Percentiles rank a stretch among this genome's conserved stretches.
phyloP scores from a whole-genome alignment of 257 asterid genomes.

The Gynochthodes officinalis region DNA sequence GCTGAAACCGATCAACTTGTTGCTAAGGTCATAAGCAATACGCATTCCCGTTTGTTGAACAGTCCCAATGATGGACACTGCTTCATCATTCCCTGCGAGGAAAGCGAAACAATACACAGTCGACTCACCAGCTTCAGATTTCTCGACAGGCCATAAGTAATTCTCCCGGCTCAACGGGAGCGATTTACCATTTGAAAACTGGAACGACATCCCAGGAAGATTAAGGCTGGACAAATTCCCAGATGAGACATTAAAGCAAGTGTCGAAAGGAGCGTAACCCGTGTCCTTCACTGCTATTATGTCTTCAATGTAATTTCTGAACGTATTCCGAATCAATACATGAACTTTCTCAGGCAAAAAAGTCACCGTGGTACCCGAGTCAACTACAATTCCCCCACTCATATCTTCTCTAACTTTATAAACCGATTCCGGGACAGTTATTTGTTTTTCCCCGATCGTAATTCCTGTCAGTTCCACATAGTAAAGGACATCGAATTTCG shows the following conservation, averaged over 20 bases:
- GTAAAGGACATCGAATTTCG: slow-evolving; percentile 20
- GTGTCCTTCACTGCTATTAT: no score
- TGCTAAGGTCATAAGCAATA: slow-evolving; percentile 51
- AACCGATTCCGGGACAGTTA: not conserved
- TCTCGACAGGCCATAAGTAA: not conserved
- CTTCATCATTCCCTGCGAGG: no score
- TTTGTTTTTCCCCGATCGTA: slow-evolving; percentile 35
- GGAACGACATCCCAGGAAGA: not conserved
- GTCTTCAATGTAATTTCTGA: not conserved
- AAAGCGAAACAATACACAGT: no score
- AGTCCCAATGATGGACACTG: slow-evolving; percentile 18
- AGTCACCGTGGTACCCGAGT: slow-evolving; percentile 20
- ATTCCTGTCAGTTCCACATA: slow-evolving; percentile 60
- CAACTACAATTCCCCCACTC: slow-evolving; percentile 11
- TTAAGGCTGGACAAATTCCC: not conserved
- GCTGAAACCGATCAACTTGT: slow-evolving; percentile 47
- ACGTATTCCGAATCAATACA: slow-evolving; percentile 4
- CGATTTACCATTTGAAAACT: no score
- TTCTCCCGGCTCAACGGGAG: not conserved
- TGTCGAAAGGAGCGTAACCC: not conserved
- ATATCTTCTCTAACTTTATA: not conserved
- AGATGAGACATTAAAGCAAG: not conserved
- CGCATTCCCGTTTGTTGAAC: slow-evolving; percentile 77
- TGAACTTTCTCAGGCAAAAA: not conserved
- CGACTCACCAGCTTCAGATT: no score